These are phyloP conservation scores for Aspergillus nidulans DNA, from an alignment of 495 filamentous ascomycete species.

Conservation along the genomic window DNA sequence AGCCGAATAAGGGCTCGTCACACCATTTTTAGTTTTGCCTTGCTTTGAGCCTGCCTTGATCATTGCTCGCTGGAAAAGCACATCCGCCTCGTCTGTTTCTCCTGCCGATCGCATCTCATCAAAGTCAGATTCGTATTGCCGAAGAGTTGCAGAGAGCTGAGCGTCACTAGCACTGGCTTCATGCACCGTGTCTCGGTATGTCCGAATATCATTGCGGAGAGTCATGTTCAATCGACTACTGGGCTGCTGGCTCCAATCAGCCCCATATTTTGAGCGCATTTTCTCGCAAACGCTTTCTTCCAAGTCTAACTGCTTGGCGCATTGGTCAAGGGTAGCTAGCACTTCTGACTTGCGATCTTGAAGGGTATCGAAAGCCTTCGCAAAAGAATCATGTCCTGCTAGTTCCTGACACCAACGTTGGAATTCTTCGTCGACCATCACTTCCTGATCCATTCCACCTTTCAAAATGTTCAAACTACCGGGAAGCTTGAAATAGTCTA, in stretches of 20 bases:
- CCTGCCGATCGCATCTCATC: constrained; percentile 93
- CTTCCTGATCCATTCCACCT: constrained; percentile 86
- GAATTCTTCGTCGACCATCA: constrained; percentile 85
- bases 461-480: constrained; percentile 87
- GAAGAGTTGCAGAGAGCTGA: constrained; percentile 77
- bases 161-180: constrained; percentile 85
- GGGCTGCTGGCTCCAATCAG: constrained; percentile 95
- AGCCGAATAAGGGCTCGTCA: constrained; percentile 53
- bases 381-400: constrained; percentile 72
- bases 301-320: constrained; percentile 84
- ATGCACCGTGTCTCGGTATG: constrained; percentile 81
- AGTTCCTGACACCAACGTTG: constrained; percentile 90
- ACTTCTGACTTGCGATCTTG: constrained; percentile 73
- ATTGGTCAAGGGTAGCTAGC: constrained; percentile 63
- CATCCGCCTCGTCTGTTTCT: constrained; percentile 81
- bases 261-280: constrained; percentile 96
- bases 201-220: constrained; percentile 76
- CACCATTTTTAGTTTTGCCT: constrained; percentile 58
- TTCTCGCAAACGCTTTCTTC: constrained; percentile 98
- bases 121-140: constrained; percentile 80
- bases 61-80: constrained; percentile 81
- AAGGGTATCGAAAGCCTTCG: constrained; percentile 69
- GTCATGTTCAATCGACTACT: constrained; percentile 85
- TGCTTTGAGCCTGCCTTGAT: constrained; percentile 59
- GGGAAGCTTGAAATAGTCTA: constrained; percentile 91